phyloP scores from a whole-genome alignment of 371 early-diverging fungal species.

The Syncephalastrum racemosum region DNA sequence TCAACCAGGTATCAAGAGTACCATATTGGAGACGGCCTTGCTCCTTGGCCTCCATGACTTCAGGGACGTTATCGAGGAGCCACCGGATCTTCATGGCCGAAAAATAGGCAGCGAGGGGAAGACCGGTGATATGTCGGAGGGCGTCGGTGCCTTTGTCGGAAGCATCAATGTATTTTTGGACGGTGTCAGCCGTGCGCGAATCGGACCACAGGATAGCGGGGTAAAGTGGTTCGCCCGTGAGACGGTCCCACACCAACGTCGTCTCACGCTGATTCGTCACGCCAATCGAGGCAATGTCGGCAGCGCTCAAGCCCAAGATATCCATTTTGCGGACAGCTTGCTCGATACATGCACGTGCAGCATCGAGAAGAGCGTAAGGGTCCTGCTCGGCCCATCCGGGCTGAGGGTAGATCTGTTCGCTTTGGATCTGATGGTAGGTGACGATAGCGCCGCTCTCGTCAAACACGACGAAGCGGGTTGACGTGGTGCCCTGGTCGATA shows the following conservation, averaged over 20 bases:
- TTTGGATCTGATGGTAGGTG: constrained; percentile 76
- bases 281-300: constrained; percentile 76
- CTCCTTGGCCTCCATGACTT: constrained; percentile 50
- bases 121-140: constrained; percentile 67
- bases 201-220: constrained; percentile 95
- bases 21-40: constrained; percentile 63
- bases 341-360: constrained; percentile 71
- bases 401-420: constrained; percentile 71
- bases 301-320: constrained; percentile 51
- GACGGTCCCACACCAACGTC: constrained; percentile 81
- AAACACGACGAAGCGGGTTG: constrained; percentile 90
- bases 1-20: constrained; percentile 93
- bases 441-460: constrained; percentile 73
- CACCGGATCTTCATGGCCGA: constrained; percentile 88
- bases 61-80: constrained; percentile 80
- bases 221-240: constrained; percentile 78
- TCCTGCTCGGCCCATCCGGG: constrained; percentile 93
- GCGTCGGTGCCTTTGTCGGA: constrained; percentile 52
- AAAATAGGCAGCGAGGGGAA: constrained; percentile 93
- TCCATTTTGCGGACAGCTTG: constrained; percentile 63
- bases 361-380: constrained; percentile 71
- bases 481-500: constrained; percentile 94
- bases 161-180: constrained; percentile 59
- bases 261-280: constrained; percentile 97
- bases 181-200: constrained; percentile 78